phyloP scores from a whole-genome alignment of 2,329 filamentous ascomycete species.

The Trichoderma koningiopsis region DNA sequence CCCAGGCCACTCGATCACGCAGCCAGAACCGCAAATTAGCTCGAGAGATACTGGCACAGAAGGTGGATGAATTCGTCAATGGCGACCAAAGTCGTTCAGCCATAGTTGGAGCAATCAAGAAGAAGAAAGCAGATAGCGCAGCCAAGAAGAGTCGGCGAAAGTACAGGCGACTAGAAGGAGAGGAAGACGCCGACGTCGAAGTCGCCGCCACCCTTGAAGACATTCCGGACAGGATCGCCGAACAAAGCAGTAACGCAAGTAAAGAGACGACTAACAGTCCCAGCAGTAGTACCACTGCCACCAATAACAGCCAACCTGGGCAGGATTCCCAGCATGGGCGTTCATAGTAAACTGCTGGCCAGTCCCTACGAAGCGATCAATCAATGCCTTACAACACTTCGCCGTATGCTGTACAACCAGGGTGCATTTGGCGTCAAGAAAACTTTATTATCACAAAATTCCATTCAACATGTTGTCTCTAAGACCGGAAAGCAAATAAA shows the following conservation, averaged over 20 bases:
- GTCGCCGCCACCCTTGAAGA: constrained; percentile 2
- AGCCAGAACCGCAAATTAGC: constrained; percentile 87
- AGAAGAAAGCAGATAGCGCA: constrained; percentile 72
- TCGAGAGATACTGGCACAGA: constrained; percentile 72
- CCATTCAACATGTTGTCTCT: constrained; percentile 36
- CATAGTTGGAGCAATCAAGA: constrained; percentile 64
- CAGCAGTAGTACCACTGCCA: neutral
- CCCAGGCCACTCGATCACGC: constrained; percentile 84
- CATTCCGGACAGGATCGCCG: neutral
- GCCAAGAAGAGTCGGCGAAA: constrained; percentile 83
- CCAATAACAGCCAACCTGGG: neutral
- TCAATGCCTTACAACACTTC: neutral
- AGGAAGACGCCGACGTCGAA: constrained; percentile 42
- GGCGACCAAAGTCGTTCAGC: constrained; percentile 69
- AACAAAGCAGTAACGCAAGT: neutral
- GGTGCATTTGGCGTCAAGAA: neutral
- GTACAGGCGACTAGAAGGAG: constrained; percentile 64
- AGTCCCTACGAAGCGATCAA: neutral
- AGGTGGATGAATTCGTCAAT: constrained; percentile 70
- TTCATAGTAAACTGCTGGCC: neutral
- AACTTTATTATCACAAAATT: constrained; percentile 32
- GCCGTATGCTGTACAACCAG: neutral
- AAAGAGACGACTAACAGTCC: neutral
- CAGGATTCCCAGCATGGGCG: neutral
- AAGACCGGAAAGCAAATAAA: constrained; percentile 48